Percentiles rank a stretch among this genome's conserved stretches.
Conservation (phyloP, 2,329 filamentous ascomycete genomes). For the Fusarium agapanthi region DNA sequence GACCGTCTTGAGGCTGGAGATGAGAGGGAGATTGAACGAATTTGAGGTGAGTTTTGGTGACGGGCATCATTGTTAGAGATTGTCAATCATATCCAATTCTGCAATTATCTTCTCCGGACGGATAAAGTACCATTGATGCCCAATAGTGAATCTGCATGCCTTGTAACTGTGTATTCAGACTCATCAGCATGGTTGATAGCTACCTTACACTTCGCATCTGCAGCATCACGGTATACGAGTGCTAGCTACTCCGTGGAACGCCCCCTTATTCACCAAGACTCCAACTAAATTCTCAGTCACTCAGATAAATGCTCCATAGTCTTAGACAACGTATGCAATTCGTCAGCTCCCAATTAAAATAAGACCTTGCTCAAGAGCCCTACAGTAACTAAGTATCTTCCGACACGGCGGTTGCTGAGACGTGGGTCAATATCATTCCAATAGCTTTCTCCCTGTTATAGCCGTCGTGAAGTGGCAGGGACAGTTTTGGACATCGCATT, state of each 20-base stretch:
- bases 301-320: background rate
- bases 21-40: slow-evolving; percentile 17
- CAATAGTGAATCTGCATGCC: background rate
- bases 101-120: background rate
- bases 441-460: slow-evolving; percentile 10
- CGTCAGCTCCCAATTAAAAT: slow-evolving; percentile 2
- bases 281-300: background rate
- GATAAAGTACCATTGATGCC: background rate
- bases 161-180: background rate
- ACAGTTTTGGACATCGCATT: background rate
- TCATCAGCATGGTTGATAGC: background rate
- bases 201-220: background rate
- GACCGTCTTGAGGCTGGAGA: slow-evolving; percentile 18
- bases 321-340: slow-evolving; percentile 13
- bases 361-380: slow-evolving; percentile 7
- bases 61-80: slow-evolving; percentile 3
- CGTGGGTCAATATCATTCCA: slow-evolving; percentile 34
- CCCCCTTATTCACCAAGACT: slow-evolving; percentile 26
- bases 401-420: slow-evolving; percentile 10
- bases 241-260: background rate
- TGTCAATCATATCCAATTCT: slow-evolving; percentile 6
- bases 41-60: slow-evolving; percentile 15
- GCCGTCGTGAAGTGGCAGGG: background rate
- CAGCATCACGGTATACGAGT: background rate
- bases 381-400: background rate